Evolutionary conservation across 768 basidiomycete genomes (phyloP).

Genomic region (Termitomyces heimii): DNA sequence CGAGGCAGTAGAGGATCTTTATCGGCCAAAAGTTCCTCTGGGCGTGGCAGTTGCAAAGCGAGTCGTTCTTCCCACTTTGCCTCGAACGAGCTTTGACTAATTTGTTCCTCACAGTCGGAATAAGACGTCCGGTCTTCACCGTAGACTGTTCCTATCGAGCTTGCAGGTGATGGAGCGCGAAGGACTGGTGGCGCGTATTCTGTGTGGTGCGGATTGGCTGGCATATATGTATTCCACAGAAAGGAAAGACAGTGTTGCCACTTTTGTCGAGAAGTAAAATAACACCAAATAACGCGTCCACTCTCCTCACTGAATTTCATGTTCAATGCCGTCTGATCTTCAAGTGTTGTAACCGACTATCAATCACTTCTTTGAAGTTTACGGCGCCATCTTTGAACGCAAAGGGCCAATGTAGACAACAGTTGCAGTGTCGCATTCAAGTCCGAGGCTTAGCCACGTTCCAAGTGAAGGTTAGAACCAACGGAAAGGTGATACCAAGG

Average conservation of each 20-base stretch:
- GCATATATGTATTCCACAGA: constrained; percentile 9
- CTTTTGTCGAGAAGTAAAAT: too few species aligned
- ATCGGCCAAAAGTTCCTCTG: constrained; percentile 36
- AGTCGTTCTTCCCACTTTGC: constrained; percentile 35
- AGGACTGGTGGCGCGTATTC: constrained; percentile 44
- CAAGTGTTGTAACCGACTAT: background rate
- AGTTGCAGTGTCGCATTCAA: too few species aligned
- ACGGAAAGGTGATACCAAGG: too few species aligned
- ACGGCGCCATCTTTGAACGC: background rate
- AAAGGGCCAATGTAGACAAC: background rate
- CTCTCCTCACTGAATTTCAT: background rate
- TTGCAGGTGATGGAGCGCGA: constrained; percentile 45
- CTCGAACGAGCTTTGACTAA: constrained; percentile 34
- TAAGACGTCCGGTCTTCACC: constrained; percentile 38
- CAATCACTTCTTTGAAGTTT: background rate
- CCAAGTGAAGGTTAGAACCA: too few species aligned
- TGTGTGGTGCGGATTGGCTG: constrained; percentile 25
- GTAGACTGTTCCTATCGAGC: constrained; percentile 44
- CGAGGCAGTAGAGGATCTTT: constrained; percentile 29
- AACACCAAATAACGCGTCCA: constrained; percentile 3
- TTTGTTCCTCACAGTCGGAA: constrained; percentile 35
- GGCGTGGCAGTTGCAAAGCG: constrained; percentile 26
- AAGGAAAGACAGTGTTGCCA: background rate
- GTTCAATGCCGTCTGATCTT: background rate
- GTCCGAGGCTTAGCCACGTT: too few species aligned